These are phyloP conservation scores for Podaxis mareebaensis DNA, from an alignment of 768 basidiomycete genomes.

Conservation along the genomic window DNA sequence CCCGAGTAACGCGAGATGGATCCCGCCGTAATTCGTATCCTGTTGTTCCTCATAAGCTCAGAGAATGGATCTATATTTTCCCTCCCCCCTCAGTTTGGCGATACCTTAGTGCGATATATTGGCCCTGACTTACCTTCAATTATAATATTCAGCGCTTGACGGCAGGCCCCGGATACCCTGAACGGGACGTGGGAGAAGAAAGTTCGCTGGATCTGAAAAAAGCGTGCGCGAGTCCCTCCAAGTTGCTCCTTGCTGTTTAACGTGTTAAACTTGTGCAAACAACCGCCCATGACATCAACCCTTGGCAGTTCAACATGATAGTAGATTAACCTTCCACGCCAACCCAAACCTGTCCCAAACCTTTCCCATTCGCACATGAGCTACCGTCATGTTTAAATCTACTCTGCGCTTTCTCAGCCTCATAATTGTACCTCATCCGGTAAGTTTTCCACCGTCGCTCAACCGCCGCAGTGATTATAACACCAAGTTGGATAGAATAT, in stretches of 20 bases:
- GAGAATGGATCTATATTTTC: background rate
- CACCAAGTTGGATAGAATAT: background rate
- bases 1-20: background rate
- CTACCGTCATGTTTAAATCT: conserved; percentile 7
- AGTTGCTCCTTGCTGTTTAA: background rate
- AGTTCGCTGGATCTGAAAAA: background rate
- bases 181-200: background rate
- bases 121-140: background rate
- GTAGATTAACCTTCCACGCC: background rate
- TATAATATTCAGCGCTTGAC: background rate
- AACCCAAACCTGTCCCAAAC: background rate
- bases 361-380: background rate
- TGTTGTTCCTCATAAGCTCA: background rate
- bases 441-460: background rate
- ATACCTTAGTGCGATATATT: background rate
- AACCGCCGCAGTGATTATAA: background rate
- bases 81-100: background rate
- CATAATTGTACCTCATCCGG: conserved; percentile 13
- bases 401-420: conserved; percentile 3
- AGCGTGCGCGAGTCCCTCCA: background rate
- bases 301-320: background rate
- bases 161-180: background rate
- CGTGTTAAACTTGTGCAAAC: background rate
- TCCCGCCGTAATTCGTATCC: background rate
- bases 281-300: background rate